phyloP scores from a whole-genome alignment of 768 basidiomycete genomes.

The Tubosaeta sp. region DNA sequence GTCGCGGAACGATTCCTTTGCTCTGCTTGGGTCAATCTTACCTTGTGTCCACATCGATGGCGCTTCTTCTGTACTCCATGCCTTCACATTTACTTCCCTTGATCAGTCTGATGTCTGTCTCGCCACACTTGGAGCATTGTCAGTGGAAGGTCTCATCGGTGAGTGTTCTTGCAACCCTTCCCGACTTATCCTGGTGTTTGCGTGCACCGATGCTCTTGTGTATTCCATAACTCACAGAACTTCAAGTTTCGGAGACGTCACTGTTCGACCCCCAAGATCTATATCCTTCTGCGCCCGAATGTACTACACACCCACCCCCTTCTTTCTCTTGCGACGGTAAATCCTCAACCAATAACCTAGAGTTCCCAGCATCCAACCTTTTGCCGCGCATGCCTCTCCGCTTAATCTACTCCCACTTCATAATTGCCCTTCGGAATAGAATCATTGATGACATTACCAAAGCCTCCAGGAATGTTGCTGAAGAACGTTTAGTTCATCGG shows the following conservation, averaged over 20 bases:
- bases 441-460: slow-evolving; percentile 50
- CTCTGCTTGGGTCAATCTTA: slow-evolving; percentile 49
- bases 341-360: slow-evolving; percentile 13
- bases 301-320: slow-evolving; percentile 37
- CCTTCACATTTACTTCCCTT: slow-evolving; percentile 48
- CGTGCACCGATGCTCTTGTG: slow-evolving; percentile 2
- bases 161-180: slow-evolving; percentile 25
- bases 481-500: slow-evolving; percentile 40
- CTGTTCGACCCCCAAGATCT: slow-evolving; percentile 46
- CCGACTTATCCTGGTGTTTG: background rate
- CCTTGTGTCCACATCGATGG: slow-evolving; percentile 46
- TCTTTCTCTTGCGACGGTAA: slow-evolving; percentile 28
- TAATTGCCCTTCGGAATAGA: slow-evolving; percentile 56
- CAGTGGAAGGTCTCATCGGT: slow-evolving; percentile 52
- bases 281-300: slow-evolving; percentile 51
- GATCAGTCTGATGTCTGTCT: slow-evolving; percentile 30
- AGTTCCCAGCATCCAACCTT: slow-evolving; percentile 33
- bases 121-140: slow-evolving; percentile 33
- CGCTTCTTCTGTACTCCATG: slow-evolving; percentile 46
- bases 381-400: slow-evolving; percentile 47
- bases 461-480: slow-evolving; percentile 31
- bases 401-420: slow-evolving; percentile 41
- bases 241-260: slow-evolving; percentile 39
- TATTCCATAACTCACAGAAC: slow-evolving; percentile 7
- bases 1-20: slow-evolving; percentile 31